Conservation (phyloP, 1,139 yeast genomes). For the Suhomyces anneliseae region DNA sequence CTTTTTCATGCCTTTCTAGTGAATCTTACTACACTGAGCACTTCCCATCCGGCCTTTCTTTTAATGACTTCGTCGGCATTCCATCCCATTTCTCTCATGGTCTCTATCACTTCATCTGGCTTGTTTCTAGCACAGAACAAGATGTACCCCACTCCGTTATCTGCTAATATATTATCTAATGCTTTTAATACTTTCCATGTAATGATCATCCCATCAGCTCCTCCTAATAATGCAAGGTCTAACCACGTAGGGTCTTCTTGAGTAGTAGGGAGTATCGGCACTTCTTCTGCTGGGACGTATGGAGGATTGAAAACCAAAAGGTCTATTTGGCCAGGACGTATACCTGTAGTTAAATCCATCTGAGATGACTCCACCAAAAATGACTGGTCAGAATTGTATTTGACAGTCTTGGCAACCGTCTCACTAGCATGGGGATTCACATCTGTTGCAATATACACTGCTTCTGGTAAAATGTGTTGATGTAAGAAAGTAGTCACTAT, state of each 20-base stretch:
- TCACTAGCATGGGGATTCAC: constrained; percentile 75
- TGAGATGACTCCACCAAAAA: constrained; percentile 54
- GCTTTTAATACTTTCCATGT: constrained; percentile 62
- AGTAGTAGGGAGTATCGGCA: constrained; percentile 54
- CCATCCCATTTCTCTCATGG: constrained; percentile 60
- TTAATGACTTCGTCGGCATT: constrained; percentile 47
- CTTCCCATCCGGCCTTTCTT: constrained; percentile 96
- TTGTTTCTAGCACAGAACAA: constrained; percentile 83
- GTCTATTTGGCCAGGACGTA: constrained; percentile 56
- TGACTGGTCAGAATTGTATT: constrained; percentile 34
- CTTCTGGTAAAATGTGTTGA: constrained; percentile 48
- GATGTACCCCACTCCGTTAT: constrained; percentile 75
- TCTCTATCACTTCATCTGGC: constrained; percentile 57
- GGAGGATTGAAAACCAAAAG: constrained; percentile 89
- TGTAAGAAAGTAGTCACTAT: constrained; percentile 75
- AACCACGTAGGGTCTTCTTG: constrained; percentile 64
- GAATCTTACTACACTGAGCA: constrained; percentile 69
- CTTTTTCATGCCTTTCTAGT: constrained; percentile 8
- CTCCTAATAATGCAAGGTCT: constrained; percentile 87
- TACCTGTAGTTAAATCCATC: constrained; percentile 53
- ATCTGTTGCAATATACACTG: constrained; percentile 68
- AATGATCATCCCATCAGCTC: constrained; percentile 83
- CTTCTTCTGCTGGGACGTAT: constrained; percentile 81
- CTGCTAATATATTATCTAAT: constrained; percentile 49
- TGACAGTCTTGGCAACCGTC: constrained; percentile 52